These are phyloP conservation scores for Diddensiella caesifluorescens DNA, from an alignment of 805 yeast species.

Conservation along the genomic window DNA sequence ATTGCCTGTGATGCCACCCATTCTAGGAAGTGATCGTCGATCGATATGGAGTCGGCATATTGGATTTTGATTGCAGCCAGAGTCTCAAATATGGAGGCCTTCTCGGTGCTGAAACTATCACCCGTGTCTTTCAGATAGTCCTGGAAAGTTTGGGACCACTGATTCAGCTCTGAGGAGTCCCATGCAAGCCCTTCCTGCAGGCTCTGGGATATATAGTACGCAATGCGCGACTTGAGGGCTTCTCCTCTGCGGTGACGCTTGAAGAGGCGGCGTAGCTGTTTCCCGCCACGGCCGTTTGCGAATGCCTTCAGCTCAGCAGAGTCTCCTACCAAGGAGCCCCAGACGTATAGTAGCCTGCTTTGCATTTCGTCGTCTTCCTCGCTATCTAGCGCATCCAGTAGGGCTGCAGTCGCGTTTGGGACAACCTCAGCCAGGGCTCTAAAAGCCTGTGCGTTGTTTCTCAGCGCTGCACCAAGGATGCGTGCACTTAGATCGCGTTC, in stretches of 20 bases:
- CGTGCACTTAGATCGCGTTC: conserved; percentile 50
- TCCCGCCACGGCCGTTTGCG: conserved; percentile 2
- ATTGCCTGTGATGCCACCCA: conserved; percentile 54
- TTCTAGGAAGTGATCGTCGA: conserved; percentile 42
- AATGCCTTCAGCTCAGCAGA: conserved; percentile 18
- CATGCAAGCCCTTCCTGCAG: not conserved
- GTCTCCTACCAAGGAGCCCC: conserved; percentile 22
- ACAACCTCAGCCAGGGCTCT: conserved; percentile 9
- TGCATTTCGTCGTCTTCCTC: conserved; percentile 18
- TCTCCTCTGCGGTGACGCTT: not conserved
- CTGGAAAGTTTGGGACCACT: conserved; percentile 2
- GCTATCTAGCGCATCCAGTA: conserved; percentile 3
- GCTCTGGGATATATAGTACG: conserved; percentile 6
- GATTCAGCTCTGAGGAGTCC: not conserved
- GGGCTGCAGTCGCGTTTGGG: not conserved
- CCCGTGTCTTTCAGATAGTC: not conserved
- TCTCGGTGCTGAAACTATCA: not conserved
- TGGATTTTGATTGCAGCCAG: conserved; percentile 27
- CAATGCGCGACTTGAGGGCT: conserved; percentile 8
- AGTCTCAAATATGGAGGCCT: conserved; percentile 7
- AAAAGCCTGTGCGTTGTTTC: conserved; percentile 66
- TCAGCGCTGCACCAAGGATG: conserved; percentile 58
- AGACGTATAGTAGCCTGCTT: conserved; percentile 24
- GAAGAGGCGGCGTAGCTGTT: conserved; percentile 2
- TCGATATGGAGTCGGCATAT: conserved; percentile 31